Evolutionary conservation across 2,329 filamentous ascomycete species (phyloP), one percentile per base, ranked within the genome.

Genomic region (Microdochium paspali): DNA sequence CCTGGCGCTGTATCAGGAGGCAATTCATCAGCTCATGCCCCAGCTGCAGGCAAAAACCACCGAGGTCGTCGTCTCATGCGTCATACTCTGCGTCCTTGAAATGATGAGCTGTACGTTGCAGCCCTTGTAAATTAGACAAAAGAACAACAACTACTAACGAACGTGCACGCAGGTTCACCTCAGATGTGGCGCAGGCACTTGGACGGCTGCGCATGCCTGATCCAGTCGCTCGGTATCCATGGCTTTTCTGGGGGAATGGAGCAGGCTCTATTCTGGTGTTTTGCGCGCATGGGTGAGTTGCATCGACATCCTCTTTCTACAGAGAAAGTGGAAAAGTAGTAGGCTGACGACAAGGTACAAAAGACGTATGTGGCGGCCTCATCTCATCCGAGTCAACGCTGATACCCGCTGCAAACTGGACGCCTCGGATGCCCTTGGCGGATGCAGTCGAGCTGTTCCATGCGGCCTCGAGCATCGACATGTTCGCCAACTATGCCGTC

Each of bases 191-290:
- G 73, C 2, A 66, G 71, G 10, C 77, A 81, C 53, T 61, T 80
- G 2, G 77, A 80, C 47, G 77, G 77, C 1, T 80, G 76, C 50
- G 76, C 77, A 3, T 72, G 72, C 2, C 61, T 81, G 3, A 73
- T 80, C 42, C 69, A 74, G 51, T 68, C 73, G 0, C 69, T 74
- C 45, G 71, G 67, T 10, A 71, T 79, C n/a, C 68, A 76, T 42
- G 76, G 76, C 0, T 74, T 77, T 44, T 70, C 67, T 21, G 70
- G 72, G 2, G 76, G 75, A 0, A 55, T 79, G 18, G 58, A 73
- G 6, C 74, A 77, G 56, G 74, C 76, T 0, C 64, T 79, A 0
- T 80, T 80, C 50, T 80, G 77, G 77, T 79, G 74, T 51, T 80
- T 76, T 55, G 74, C 73, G 1, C 66, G 76, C 43, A 80, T 80